Conservation (phyloP, 768 basidiomycete species). For the Tulasnella sp. region DNA sequence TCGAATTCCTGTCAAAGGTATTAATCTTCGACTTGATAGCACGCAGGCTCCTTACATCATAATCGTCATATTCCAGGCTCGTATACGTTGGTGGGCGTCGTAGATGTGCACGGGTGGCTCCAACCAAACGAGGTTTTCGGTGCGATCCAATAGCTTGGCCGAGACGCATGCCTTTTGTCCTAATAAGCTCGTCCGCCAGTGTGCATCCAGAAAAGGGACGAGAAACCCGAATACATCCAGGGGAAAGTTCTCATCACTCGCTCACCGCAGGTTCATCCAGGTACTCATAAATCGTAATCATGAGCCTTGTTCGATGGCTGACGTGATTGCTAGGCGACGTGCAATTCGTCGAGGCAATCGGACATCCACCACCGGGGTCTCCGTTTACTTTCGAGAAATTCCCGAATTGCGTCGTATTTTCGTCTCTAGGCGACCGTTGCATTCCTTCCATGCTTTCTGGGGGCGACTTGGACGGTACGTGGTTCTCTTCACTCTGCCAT, state of each 20-base stretch:
- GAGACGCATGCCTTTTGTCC: no score
- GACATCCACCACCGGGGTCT: constrained; percentile 45
- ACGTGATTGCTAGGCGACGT: constrained; percentile 38
- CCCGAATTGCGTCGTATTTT: constrained; percentile 59
- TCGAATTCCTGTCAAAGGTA: constrained; percentile 56
- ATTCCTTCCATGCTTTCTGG: constrained; percentile 58
- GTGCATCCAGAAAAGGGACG: constrained; percentile 34
- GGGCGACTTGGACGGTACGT: constrained; percentile 55
- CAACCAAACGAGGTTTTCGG: constrained; percentile 54
- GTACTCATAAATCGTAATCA: constrained; percentile 34
- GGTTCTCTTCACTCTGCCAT: background rate
- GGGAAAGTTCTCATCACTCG: constrained; percentile 53
- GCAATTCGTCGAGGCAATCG: constrained; percentile 44
- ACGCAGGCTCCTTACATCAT: background rate
- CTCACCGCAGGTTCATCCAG: constrained; percentile 63
- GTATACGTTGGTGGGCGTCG: constrained; percentile 65
- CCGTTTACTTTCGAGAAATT: constrained; percentile 41
- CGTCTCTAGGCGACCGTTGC: constrained; percentile 47
- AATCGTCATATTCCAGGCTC: background rate
- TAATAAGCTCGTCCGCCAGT: constrained; percentile 28
- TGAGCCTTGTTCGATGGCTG: background rate
- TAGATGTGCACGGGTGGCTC: constrained; percentile 53
- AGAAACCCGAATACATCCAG: constrained; percentile 39
- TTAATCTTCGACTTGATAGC: constrained; percentile 17
- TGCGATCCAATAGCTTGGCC: constrained; percentile 26